Conservation (phyloP, 768 basidiomycete species). For the Filobasidium floriforme region DNA sequence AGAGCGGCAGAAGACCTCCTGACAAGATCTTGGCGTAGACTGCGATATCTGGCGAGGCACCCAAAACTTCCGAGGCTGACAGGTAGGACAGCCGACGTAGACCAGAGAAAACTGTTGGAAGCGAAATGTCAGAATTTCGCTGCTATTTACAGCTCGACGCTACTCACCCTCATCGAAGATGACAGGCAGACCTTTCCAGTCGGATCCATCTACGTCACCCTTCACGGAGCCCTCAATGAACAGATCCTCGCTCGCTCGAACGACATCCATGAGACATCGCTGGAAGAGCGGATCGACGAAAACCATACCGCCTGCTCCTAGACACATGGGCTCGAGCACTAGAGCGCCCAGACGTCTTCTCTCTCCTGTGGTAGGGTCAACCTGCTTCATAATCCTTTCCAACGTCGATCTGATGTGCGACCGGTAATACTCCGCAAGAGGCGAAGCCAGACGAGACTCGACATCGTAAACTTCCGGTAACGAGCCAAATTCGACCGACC, state of each 20-base stretch:
- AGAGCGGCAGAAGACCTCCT: slow-evolving; percentile 80
- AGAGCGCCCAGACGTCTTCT: slow-evolving; percentile 53
- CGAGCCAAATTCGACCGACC: slow-evolving; percentile 46
- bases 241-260: slow-evolving; percentile 52
- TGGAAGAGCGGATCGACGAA: slow-evolving; percentile 98
- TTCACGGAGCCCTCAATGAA: slow-evolving; percentile 36
- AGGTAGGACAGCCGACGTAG: slow-evolving; percentile 76
- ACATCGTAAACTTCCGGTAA: slow-evolving; percentile 66
- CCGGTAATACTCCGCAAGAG: slow-evolving; percentile 61
- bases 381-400: slow-evolving; percentile 32
- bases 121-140: background rate
- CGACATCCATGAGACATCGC: slow-evolving; percentile 70
- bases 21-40: slow-evolving; percentile 91
- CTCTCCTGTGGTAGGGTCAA: slow-evolving; percentile 17
- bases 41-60: slow-evolving; percentile 71
- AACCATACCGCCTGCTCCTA: slow-evolving; percentile 95
- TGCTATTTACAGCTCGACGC: background rate
- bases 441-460: slow-evolving; percentile 53
- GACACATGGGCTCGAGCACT: slow-evolving; percentile 80
- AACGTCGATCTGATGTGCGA: slow-evolving; percentile 55
- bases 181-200: slow-evolving; percentile 70
- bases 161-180: slow-evolving; percentile 70
- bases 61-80: slow-evolving; percentile 57
- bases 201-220: slow-evolving; percentile 25
- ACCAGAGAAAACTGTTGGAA: slow-evolving; percentile 66